Conservation (phyloP, 441 rosid genomes). For the Pelargonium cotyledonis region DNA sequence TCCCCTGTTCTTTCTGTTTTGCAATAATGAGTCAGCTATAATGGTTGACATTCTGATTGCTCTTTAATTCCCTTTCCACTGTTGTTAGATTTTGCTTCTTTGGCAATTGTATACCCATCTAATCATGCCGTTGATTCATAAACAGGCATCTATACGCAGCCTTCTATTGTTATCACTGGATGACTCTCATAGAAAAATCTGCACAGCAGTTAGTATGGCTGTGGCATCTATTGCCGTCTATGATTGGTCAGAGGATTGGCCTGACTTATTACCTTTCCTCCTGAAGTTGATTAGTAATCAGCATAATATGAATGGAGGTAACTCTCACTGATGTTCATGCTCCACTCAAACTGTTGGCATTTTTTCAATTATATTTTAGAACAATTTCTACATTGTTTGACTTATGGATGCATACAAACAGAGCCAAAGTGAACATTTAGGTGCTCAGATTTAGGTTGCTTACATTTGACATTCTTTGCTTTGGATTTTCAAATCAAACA, state of each 20-base stretch:
- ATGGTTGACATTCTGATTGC: background rate
- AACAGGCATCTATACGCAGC: constrained; percentile 67
- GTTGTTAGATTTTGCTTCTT: constrained; percentile 3
- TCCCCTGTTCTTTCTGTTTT: background rate
- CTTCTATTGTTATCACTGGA: constrained; percentile 64
- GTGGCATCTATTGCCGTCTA: constrained; percentile 63
- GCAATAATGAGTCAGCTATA: background rate
- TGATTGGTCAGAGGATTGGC: constrained; percentile 97
- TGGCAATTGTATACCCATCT: constrained; percentile 1
- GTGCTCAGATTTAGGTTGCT: background rate
- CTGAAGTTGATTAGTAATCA: constrained; percentile 61
- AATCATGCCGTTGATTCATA: constrained; percentile 21
- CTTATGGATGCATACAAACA: constrained; percentile 1
- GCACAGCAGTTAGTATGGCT: constrained; percentile 88
- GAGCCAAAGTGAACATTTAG: background rate
- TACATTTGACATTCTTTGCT: background rate
- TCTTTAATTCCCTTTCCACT: background rate
- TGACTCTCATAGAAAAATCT: constrained; percentile 71
- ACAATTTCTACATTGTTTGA: background rate
- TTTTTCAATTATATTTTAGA: background rate
- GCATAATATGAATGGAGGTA: constrained; percentile 62
- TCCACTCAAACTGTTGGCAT: constrained; percentile 4
- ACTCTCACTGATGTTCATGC: constrained; percentile 17
- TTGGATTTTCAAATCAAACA: background rate
- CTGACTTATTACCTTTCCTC: constrained; percentile 71